phyloP scores from a whole-genome alignment of 1,284 basidiomycete species.

The Cryptococcus sp. region DNA sequence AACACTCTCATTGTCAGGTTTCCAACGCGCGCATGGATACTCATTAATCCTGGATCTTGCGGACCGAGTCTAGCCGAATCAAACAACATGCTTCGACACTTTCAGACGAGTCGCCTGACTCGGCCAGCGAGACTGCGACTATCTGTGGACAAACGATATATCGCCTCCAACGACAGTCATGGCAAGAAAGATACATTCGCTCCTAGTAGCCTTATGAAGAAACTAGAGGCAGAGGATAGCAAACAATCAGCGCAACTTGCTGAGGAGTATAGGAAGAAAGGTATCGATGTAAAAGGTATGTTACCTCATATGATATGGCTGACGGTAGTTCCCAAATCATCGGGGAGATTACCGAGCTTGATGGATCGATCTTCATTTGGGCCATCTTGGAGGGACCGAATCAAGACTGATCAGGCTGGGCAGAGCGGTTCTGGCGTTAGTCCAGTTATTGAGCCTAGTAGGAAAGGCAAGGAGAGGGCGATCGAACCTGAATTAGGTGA shows the following conservation, averaged over 20 bases:
- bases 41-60: no score
- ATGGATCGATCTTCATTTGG: constrained; percentile 10
- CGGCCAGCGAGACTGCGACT: no score
- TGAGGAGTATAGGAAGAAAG: not conserved
- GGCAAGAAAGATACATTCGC: not conserved
- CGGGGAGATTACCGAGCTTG: constrained; percentile 16
- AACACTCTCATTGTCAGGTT: no score
- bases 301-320: not conserved
- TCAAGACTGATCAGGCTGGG: no score
- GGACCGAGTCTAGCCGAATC: no score
- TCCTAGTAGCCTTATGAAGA: not conserved
- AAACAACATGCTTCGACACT: no score
- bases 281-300: not conserved
- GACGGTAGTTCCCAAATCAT: not conserved
- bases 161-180: no score
- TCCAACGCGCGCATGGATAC: no score
- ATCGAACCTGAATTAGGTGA: constrained; percentile 1
- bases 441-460: not conserved
- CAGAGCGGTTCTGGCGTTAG: no score
- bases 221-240: constrained; percentile 13
- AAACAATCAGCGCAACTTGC: constrained; percentile 7
- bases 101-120: no score
- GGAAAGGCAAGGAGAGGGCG: constrained; percentile 29
- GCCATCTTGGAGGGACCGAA: no score
- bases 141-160: no score